These are phyloP conservation scores for Jatropha podagrica DNA, from an alignment of 441 rosid species.

Conservation along the genomic window DNA sequence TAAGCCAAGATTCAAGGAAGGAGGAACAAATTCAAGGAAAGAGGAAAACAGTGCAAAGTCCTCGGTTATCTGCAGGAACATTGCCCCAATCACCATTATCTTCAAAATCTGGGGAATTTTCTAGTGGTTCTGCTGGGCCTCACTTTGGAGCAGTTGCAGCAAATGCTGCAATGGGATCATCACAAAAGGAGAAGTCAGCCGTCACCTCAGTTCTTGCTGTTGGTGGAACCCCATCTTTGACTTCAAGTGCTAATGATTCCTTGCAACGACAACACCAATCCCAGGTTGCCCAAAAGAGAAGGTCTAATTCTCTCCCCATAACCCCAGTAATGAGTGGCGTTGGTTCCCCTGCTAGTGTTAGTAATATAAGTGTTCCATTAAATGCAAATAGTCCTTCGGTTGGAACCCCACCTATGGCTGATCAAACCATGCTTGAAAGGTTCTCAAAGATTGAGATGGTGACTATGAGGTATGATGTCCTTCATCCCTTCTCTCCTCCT, in stretches of 20 bases:
- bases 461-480: slow-evolving; percentile 54
- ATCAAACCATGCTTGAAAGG: slow-evolving; percentile 71
- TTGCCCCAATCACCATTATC: slow-evolving; percentile 91
- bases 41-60: slow-evolving; percentile 86
- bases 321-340: slow-evolving; percentile 72
- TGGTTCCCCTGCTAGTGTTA: slow-evolving; percentile 92
- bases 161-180: slow-evolving; percentile 46
- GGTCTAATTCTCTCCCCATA: slow-evolving; percentile 78
- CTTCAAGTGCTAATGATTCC: slow-evolving; percentile 80
- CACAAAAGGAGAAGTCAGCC: slow-evolving; percentile 73
- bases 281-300: slow-evolving; percentile 60
- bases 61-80: slow-evolving; percentile 74
- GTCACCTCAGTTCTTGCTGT: slow-evolving; percentile 65
- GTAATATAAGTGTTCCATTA: slow-evolving; percentile 62
- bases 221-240: slow-evolving; percentile 67
- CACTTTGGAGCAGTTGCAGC: slow-evolving; percentile 72
- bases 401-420: slow-evolving; percentile 68
- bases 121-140: slow-evolving; percentile 82
- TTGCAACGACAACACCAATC: slow-evolving; percentile 73
- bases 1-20: slow-evolving; percentile 69
- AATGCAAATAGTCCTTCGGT: slow-evolving; percentile 83
- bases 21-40: slow-evolving; percentile 67
- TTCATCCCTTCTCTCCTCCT: not conserved
- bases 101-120: slow-evolving; percentile 96
- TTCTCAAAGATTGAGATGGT: slow-evolving; percentile 82